phyloP scores from a whole-genome alignment of 352 stramenopile species.

The Phytophthora citricola region DNA sequence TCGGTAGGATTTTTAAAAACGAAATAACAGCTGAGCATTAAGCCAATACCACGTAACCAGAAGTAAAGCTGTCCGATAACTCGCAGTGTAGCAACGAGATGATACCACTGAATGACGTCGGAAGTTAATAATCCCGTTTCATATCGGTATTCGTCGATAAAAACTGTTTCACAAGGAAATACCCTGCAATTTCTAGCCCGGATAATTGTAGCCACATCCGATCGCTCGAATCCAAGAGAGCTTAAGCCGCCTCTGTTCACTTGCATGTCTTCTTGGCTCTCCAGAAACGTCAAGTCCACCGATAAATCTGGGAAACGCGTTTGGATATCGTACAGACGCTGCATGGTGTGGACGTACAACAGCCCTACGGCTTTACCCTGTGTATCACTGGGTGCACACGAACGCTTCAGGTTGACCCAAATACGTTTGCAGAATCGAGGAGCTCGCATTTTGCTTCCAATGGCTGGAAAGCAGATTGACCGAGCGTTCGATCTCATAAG shows the following conservation, averaged over 20 bases:
- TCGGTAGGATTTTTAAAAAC: constrained; percentile 10
- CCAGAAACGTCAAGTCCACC: constrained; percentile 33
- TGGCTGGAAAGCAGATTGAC: constrained; percentile 31
- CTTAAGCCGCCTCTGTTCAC: constrained; percentile 19
- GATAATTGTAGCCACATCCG: constrained; percentile 34
- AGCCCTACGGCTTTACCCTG: constrained; percentile 7
- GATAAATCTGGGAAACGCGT: constrained; percentile 19
- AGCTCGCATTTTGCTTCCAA: not conserved
- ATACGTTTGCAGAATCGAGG: constrained; percentile 31
- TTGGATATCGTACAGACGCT: constrained; percentile 18
- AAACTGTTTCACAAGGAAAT: constrained; percentile 39
- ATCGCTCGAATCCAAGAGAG: constrained; percentile 23
- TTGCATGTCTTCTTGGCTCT: constrained; percentile 39
- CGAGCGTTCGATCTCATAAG: constrained; percentile 5
- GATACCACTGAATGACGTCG: constrained; percentile 40
- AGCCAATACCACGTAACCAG: constrained; percentile 34
- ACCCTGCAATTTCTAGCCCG: constrained; percentile 25
- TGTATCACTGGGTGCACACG: constrained; percentile 13
- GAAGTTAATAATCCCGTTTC: constrained; percentile 34
- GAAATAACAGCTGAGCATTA: constrained; percentile 40
- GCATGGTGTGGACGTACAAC: constrained; percentile 30
- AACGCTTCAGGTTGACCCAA: constrained; percentile 34
- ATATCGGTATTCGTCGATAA: constrained; percentile 56
- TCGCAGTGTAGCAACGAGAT: constrained; percentile 30
- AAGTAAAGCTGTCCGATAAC: constrained; percentile 48